phyloP scores from a whole-genome alignment of 2,329 filamentous ascomycete species.

The Emergomyces orientalis region DNA sequence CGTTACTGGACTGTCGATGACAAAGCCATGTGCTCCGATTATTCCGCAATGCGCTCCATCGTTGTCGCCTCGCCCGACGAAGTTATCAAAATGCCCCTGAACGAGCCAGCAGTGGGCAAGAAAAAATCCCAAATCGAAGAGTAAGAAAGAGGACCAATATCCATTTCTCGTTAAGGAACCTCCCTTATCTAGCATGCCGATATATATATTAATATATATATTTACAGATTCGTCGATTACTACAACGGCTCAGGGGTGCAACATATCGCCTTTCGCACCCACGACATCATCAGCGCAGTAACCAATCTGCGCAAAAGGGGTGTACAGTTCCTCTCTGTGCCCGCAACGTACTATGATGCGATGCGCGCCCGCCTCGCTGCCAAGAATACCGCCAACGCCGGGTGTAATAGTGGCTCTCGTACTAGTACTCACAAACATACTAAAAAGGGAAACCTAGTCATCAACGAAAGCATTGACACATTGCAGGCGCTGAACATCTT shows the following conservation, averaged over 20 bases:
- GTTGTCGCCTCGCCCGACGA: conserved; percentile 79
- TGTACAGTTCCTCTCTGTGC: conserved; percentile 79
- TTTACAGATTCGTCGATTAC: conserved; percentile 54
- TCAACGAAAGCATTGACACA: conserved; percentile 67
- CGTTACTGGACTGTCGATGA: conserved; percentile 95
- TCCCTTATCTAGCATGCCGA: background rate
- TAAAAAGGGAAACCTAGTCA: conserved; percentile 34
- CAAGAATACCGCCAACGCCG: background rate
- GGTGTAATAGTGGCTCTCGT: background rate
- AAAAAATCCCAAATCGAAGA: conserved; percentile 88
- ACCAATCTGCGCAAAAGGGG: conserved; percentile 63
- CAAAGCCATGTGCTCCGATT: conserved; percentile 79
- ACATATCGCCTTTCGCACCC: conserved; percentile 76
- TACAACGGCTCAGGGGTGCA: conserved; percentile 80
- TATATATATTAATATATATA: conserved; percentile 10
- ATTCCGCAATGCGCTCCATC: conserved; percentile 72
- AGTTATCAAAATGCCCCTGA: conserved; percentile 91
- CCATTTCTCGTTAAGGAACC: background rate
- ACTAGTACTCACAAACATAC: background rate
- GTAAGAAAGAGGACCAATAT: conserved; percentile 33
- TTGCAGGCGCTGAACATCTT: conserved; percentile 69
- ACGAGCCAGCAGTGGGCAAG: conserved; percentile 77
- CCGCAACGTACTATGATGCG: conserved; percentile 66
- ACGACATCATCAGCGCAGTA: conserved; percentile 65
- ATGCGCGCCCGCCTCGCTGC: conserved; percentile 48